A percentile compares a stretch with the other conserved stretches of the same genome.
Evolutionary conservation across 75 land plant genomes (phyloP).

Genomic region (Pinus tabuliformis): DNA sequence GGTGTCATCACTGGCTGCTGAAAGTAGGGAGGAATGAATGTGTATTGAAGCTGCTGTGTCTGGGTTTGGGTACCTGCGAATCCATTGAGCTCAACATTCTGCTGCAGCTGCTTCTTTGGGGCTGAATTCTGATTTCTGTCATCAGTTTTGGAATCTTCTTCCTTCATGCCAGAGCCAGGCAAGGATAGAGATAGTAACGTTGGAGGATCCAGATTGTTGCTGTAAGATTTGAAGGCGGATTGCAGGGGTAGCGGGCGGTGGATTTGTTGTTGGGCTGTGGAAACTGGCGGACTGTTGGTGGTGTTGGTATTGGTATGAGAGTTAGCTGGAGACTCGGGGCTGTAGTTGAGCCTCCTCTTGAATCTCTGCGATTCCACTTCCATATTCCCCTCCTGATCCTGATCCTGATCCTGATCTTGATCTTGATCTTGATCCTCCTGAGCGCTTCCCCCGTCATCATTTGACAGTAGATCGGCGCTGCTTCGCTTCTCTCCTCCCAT

Average conservation of each 20-base stretch:
- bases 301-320: slow-evolving; percentile 4
- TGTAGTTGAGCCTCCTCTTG: slow-evolving; percentile 20
- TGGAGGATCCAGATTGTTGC: slow-evolving; percentile 24
- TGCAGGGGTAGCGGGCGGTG: background rate
- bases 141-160: background rate
- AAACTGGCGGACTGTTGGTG: background rate
- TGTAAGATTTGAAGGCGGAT: background rate
- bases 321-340: slow-evolving; percentile 12
- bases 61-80: background rate
- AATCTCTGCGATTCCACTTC: slow-evolving; percentile 33
- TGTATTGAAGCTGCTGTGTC: background rate
- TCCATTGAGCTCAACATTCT: background rate
- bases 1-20: background rate
- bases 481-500: slow-evolving; percentile 26
- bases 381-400: slow-evolving; percentile 11
- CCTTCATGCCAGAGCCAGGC: slow-evolving; percentile 14
- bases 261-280: slow-evolving; percentile 11
- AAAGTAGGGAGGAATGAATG: background rate
- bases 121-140: background rate
- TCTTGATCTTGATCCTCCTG: slow-evolving; percentile 11
- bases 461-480: slow-evolving; percentile 24
- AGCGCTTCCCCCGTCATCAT: slow-evolving; percentile 12
- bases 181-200: slow-evolving; percentile 33
- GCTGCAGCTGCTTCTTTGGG: slow-evolving; percentile 1
- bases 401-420: too few species aligned